These are phyloP conservation scores for Epichloe elymi DNA, from an alignment of 2,329 filamentous ascomycete genomes.

Conservation along the genomic window DNA sequence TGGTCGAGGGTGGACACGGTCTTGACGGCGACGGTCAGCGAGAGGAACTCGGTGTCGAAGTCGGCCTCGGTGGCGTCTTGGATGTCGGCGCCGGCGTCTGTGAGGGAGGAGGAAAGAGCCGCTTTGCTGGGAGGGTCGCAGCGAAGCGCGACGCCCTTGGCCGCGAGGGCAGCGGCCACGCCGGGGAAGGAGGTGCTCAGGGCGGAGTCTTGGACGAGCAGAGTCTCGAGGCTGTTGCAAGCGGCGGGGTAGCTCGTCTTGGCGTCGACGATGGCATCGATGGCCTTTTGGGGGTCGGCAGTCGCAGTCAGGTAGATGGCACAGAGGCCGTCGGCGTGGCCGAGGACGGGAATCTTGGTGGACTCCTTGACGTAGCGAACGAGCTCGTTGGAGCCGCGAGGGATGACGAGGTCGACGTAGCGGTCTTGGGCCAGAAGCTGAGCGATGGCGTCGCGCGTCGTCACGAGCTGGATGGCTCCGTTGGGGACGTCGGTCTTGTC, in stretches of 20 bases:
- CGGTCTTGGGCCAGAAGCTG: constrained; percentile 75
- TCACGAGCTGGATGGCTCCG: constrained; percentile 83
- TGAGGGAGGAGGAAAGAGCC: constrained; percentile 38
- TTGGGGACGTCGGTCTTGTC: constrained; percentile 63
- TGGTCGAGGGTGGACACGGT: constrained; percentile 54
- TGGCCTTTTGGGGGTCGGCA: constrained; percentile 59
- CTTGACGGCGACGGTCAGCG: constrained; percentile 73
- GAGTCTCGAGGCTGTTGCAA: constrained; percentile 87
- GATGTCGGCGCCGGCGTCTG: constrained; percentile 41
- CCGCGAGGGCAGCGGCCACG: constrained; percentile 60
- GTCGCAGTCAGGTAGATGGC: constrained; percentile 71
- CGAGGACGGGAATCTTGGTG: constrained; percentile 89
- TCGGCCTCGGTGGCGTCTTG: constrained; percentile 57
- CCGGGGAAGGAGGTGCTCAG: constrained; percentile 53
- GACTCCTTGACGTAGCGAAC: constrained; percentile 81
- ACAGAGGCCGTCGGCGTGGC: constrained; percentile 91
- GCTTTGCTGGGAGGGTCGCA: constrained; percentile 62
- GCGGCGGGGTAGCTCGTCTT: constrained; percentile 93
- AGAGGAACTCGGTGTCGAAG: constrained; percentile 81
- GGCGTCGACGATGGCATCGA: constrained; percentile 70
- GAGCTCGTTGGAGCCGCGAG: constrained; percentile 78
- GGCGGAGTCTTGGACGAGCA: constrained; percentile 67
- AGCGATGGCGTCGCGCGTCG: constrained; percentile 79
- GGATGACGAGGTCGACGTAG: constrained; percentile 90
- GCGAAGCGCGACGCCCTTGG: constrained; percentile 66